Evolutionary conservation across 2,329 filamentous ascomycete species (phyloP), one percentile per base, ranked within the genome.

Genomic region (Arthrobotrys pseudoclavata): DNA sequence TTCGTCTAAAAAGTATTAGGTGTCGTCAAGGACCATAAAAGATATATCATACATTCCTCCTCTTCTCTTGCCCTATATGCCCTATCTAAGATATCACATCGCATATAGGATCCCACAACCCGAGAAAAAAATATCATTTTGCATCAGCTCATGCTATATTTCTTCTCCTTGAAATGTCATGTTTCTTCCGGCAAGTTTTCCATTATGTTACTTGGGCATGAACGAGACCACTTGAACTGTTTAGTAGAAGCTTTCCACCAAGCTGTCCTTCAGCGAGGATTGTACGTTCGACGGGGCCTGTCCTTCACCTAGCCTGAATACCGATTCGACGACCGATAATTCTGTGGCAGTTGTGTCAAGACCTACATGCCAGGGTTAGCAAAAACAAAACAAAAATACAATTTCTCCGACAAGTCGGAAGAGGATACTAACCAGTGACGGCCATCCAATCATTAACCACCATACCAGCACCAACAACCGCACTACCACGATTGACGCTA

Each of bases 241-340:
- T 88, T 88, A 99, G 87, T 99, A 99, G 86, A 98, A 99, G 82
- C 93, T 97, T 87, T 99, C 96, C 79, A 99, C 96, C 89, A 99
- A 97, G 80, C 94, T 96, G 84, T 98, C 95, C 89, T 97, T 98
- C 87, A 97, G 91, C 81, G 86, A 90, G 64, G 90, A 92, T 84
- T 92, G 92, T 86, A 95, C 93, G 82, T 89, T 90, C 82, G 89
- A 89, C 62, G 93, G 91, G 5, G 89, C 93, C 80, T 90, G 88
- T 67, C 93, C 94, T 87, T 98, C 95, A 79, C 94, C 94, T 55
- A 99, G 87, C 82, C 94, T 90, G 87, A 99, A 99, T 80, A 99
- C 94, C 82, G 91, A 94, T 88, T 99, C 96, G 71, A 99, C 89
- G 75, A 99, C 96, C 83, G 93, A 97, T 82, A 99, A 87, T 86